A percentile compares a stretch with the other conserved stretches of the same genome.
Conservation (phyloP, 1,139 yeast species). For the Arxiozyma heterogenica region DNA sequence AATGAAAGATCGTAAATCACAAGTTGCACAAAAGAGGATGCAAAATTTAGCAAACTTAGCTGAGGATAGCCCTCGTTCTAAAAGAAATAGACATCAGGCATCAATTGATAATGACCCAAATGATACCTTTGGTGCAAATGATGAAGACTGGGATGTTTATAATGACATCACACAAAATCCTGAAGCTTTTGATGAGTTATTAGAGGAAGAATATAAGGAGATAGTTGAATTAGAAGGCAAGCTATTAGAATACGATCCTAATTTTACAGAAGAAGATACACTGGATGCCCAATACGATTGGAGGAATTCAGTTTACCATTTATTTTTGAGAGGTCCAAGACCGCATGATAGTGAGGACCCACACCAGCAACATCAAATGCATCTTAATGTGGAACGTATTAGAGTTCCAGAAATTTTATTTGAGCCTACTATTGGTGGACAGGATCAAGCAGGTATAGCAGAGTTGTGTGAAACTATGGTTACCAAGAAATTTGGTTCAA, state of each 20-base stretch:
- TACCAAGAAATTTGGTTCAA: conserved; percentile 52
- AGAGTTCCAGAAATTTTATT: conserved; percentile 87
- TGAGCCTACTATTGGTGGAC: conserved; percentile 92
- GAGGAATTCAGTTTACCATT: conserved; percentile 69
- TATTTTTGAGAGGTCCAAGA: conserved; percentile 83
- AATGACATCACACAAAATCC: conserved; percentile 70
- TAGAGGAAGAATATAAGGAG: conserved; percentile 57
- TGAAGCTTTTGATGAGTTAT: conserved; percentile 54
- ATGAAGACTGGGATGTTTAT: conserved; percentile 91
- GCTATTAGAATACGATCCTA: conserved; percentile 71
- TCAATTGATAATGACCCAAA: conserved; percentile 85
- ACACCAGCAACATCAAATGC: conserved; percentile 79
- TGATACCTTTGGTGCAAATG: conserved; percentile 93
- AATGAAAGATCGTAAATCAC: conserved; percentile 78
- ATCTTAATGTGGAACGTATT: conserved; percentile 80
- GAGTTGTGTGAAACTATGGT: conserved; percentile 69
- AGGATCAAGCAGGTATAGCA: conserved; percentile 86
- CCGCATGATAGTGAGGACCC: conserved; percentile 54
- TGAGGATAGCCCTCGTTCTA: conserved; percentile 46
- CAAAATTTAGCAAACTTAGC: conserved; percentile 84
- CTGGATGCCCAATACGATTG: conserved; percentile 79
- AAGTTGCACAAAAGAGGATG: conserved; percentile 90
- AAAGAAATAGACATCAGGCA: conserved; percentile 47
- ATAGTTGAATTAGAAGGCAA: conserved; percentile 62
- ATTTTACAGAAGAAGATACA: conserved; percentile 77